These are phyloP conservation scores for Tulasnella sp. DNA, from an alignment of 768 basidiomycete species.

Conservation along the genomic window DNA sequence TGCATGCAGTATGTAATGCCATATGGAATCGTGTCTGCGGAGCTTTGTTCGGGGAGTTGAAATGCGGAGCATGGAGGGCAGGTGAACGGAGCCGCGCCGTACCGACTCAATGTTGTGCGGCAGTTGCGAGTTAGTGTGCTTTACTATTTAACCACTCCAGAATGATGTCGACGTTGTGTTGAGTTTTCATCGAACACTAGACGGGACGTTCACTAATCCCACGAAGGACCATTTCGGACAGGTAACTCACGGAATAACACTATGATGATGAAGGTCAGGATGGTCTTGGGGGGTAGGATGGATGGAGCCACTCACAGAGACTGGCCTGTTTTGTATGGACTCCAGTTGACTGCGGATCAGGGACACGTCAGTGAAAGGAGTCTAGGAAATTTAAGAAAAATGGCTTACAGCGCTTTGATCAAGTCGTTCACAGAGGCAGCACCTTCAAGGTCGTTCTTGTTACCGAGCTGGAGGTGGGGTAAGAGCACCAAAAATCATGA, in stretches of 20 bases:
- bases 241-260: constrained; percentile 65
- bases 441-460: constrained; percentile 78
- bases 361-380: neutral
- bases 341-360: constrained; percentile 52
- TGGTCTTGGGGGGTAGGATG: neutral
- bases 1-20: too few species aligned
- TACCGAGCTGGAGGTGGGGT: constrained; percentile 53
- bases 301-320: constrained; percentile 51
- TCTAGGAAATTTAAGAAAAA: constrained; percentile 3
- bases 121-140: constrained; percentile 42
- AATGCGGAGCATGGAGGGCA: too few species aligned
- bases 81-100: too few species aligned
- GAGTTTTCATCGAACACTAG: constrained; percentile 93
- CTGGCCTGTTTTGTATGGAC: constrained; percentile 65
- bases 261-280: constrained; percentile 23
- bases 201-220: neutral
- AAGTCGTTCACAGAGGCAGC: constrained; percentile 73
- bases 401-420: constrained; percentile 61
- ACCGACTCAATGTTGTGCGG: too few species aligned
- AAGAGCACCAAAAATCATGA: neutral
- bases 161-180: constrained; percentile 87
- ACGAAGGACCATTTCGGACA: too few species aligned
- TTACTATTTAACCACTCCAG: constrained; percentile 74
- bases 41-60: too few species aligned
- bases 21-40: too few species aligned